Conservation (phyloP, 257 asterid species). For the Fraxinus excelsior region DNA sequence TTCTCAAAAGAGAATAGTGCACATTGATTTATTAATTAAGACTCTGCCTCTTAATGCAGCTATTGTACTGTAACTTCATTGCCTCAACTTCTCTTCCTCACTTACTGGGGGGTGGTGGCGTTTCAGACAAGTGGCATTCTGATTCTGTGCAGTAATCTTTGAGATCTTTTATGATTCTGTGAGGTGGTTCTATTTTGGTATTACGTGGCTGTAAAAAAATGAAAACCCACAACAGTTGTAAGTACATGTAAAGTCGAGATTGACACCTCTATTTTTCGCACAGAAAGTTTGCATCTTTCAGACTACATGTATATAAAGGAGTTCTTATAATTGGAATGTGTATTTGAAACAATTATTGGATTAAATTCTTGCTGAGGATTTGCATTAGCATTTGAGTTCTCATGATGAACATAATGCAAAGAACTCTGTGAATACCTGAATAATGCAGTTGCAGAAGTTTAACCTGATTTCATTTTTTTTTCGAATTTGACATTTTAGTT, state of each 20-base stretch:
- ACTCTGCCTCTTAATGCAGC: too few relatives aligned
- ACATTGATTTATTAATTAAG: too few relatives aligned
- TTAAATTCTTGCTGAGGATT: background rate
- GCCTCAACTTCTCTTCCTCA: background rate
- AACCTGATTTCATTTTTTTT: too few relatives aligned
- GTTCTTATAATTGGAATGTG: conserved; percentile 5
- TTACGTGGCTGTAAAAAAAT: background rate
- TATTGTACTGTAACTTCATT: too few relatives aligned
- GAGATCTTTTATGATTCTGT: background rate
- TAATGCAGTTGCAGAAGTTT: too few relatives aligned
- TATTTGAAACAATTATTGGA: background rate
- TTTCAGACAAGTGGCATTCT: background rate
- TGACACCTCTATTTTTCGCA: too few relatives aligned
- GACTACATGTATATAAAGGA: too few relatives aligned
- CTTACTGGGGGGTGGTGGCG: background rate
- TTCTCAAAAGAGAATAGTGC: too few relatives aligned
- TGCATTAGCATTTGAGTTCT: background rate
- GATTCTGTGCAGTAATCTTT: background rate
- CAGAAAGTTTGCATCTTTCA: too few relatives aligned
- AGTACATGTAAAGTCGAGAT: too few relatives aligned
- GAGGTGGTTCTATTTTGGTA: background rate
- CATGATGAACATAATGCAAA: background rate
- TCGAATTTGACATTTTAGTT: too few relatives aligned
- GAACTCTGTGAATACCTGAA: background rate
- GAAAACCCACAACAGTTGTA: too few relatives aligned